Percentiles rank a stretch among this genome's conserved stretches.
These are phyloP conservation scores for Saccharomycopsis olivae DNA, from an alignment of 805 yeast genomes.

Conservation along the genomic window DNA sequence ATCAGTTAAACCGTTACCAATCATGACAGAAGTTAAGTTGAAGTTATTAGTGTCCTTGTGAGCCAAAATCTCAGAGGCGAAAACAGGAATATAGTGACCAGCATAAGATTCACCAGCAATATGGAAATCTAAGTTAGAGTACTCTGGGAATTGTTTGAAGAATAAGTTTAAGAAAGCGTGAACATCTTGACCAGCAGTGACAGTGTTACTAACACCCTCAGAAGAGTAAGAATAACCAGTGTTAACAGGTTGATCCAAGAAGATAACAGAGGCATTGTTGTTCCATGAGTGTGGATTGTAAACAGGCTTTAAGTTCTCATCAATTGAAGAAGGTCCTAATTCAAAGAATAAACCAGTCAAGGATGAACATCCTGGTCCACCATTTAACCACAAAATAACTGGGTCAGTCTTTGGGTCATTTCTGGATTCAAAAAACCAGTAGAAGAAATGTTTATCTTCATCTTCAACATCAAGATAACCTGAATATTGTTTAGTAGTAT, in stretches of 20 bases:
- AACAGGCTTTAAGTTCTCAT: slow-evolving; percentile 48
- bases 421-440: slow-evolving; percentile 78
- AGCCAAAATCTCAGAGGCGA: slow-evolving; percentile 68
- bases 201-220: slow-evolving; percentile 55
- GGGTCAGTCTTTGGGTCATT: slow-evolving; percentile 84
- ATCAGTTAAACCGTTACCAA: slow-evolving; percentile 89
- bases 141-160: slow-evolving; percentile 61
- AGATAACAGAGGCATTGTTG: slow-evolving; percentile 72
- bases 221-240: slow-evolving; percentile 69
- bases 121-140: slow-evolving; percentile 52
- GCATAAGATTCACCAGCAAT: slow-evolving; percentile 93
- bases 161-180: slow-evolving; percentile 71
- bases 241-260: slow-evolving; percentile 82
- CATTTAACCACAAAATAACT: slow-evolving; percentile 79
- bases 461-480: slow-evolving; percentile 80
- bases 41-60: slow-evolving; percentile 46
- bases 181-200: slow-evolving; percentile 76
- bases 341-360: slow-evolving; percentile 81
- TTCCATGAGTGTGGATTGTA: slow-evolving; percentile 79
- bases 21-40: slow-evolving; percentile 65
- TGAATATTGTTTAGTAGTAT: slow-evolving; percentile 67
- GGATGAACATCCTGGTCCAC: slow-evolving; percentile 93
- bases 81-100: slow-evolving; percentile 88
- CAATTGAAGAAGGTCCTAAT: slow-evolving; percentile 70
- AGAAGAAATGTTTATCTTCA: slow-evolving; percentile 62